phyloP scores from a whole-genome alignment of 2,329 filamentous ascomycete species.

The Fusarium luffae region DNA sequence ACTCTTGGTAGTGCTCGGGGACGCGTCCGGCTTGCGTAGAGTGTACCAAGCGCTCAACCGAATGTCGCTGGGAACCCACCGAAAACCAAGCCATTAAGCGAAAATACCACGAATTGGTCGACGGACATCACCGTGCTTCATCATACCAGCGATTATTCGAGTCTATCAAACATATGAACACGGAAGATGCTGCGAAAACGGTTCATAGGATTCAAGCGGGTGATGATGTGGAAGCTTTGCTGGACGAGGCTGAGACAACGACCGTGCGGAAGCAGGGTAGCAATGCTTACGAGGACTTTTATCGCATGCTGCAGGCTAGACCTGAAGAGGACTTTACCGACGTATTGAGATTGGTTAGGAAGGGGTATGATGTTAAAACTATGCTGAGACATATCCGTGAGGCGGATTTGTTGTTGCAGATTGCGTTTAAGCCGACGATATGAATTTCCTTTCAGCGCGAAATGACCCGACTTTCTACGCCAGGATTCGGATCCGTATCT shows the following conservation, averaged over 20 bases:
- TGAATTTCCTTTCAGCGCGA: not conserved
- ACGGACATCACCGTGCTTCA: not conserved
- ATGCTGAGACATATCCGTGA: not conserved
- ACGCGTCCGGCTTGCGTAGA: not conserved
- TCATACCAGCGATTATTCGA: not conserved
- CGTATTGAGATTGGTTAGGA: not conserved
- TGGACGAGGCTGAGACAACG: not conserved
- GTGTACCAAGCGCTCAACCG: accelerated
- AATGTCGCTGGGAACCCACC: not conserved
- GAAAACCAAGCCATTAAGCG: not conserved
- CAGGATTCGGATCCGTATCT: not conserved
- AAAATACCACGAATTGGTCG: not conserved
- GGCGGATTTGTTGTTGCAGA: not conserved
- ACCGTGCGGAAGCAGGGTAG: not conserved
- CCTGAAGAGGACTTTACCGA: not conserved
- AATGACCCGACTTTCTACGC: not conserved
- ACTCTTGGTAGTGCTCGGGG: too few species aligned
- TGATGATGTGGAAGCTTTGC: not conserved
- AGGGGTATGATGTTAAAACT: not conserved
- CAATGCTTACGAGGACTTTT: not conserved
- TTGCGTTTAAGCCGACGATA: not conserved
- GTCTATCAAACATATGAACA: accelerated
- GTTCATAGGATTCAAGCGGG: not conserved
- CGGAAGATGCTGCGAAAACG: not conserved
- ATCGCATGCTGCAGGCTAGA: not conserved